phyloP scores from a whole-genome alignment of 148 eudicot species.

The Dianthus caryophyllus region DNA sequence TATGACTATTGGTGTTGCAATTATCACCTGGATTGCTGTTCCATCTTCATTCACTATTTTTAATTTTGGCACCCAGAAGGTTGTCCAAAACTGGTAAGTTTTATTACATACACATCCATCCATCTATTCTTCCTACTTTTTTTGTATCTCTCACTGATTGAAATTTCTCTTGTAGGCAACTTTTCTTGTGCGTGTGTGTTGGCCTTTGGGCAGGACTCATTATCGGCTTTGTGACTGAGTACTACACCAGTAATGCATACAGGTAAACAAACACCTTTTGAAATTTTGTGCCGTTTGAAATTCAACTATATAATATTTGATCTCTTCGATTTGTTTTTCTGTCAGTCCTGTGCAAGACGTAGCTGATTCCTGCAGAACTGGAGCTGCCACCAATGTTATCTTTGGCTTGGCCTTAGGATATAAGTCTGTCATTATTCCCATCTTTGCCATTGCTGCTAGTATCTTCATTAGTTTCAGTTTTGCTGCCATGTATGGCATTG shows the following conservation, averaged over 20 bases:
- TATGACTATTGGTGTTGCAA: conserved; percentile 74
- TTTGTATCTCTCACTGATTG: no score
- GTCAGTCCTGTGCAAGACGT: conserved; percentile 95
- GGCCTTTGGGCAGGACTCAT: conserved; percentile 96
- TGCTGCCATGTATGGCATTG: conserved; percentile 94
- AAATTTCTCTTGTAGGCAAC: conserved; percentile 50
- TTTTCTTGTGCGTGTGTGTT: conserved; percentile 76
- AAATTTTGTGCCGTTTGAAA: no score
- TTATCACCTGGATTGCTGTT: conserved; percentile 58
- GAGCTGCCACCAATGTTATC: conserved; percentile 90
- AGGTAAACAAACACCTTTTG: conserved; percentile 32
- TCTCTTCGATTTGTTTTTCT: conserved; percentile 3
- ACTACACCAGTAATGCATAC: conserved; percentile 90
- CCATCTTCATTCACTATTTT: conserved; percentile 82
- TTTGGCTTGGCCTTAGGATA: conserved; percentile 89
- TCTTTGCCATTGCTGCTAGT: conserved; percentile 77
- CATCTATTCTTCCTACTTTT: no score
- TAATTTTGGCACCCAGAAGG: conserved; percentile 76
- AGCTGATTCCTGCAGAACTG: conserved; percentile 91
- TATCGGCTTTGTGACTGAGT: conserved; percentile 86
- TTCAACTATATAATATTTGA: background rate
- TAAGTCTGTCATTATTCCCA: conserved; percentile 84
- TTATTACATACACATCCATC: no score
- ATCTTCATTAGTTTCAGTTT: conserved; percentile 77
- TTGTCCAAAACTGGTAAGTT: conserved; percentile 70